Evolutionary conservation across 768 basidiomycete genomes (phyloP).

Genomic region (Coprinopsis marcescibilis): DNA sequence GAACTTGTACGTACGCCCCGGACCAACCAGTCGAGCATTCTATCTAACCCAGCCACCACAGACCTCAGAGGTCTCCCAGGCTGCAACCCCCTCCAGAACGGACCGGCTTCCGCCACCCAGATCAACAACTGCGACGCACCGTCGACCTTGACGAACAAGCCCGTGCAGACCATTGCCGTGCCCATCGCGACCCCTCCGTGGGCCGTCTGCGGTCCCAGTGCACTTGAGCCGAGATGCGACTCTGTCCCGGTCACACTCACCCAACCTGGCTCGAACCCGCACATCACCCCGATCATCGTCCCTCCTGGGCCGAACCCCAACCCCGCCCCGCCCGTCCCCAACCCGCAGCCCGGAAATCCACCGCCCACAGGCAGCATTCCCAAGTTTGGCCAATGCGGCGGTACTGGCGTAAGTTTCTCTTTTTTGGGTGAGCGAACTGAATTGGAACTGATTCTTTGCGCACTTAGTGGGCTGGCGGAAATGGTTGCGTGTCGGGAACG

Average conservation of each 20-base stretch:
- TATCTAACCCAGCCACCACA: neutral
- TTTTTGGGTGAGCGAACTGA: neutral
- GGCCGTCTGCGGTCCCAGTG: conserved; percentile 5
- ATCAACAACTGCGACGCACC: conserved; percentile 14
- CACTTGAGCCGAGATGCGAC: conserved; percentile 9
- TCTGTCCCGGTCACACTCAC: conserved; percentile 10
- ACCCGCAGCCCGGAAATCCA: neutral
- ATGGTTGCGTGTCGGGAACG: conserved; percentile 1
- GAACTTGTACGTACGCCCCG: conserved; percentile 13
- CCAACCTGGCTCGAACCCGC: conserved; percentile 9
- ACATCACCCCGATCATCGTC: conserved; percentile 6
- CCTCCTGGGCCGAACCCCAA: neutral
- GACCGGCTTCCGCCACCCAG: conserved; percentile 12
- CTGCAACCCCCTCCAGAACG: conserved; percentile 19
- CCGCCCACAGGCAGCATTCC: conserved; percentile 3
- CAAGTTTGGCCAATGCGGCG: conserved; percentile 11
- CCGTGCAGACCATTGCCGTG: conserved; percentile 7
- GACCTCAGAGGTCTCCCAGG: conserved; percentile 17
- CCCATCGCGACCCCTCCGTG: conserved; percentile 11
- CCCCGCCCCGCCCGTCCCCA: neutral
- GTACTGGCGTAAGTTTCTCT: conserved; percentile 4
- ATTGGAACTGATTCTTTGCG: neutral
- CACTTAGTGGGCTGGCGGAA: conserved; percentile 5
- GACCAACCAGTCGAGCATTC: neutral
- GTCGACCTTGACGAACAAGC: conserved; percentile 11